A percentile compares a stretch with the other conserved stretches of the same genome.
These are phyloP conservation scores for Stephanocyclus meneghinianus DNA, from an alignment of 352 stramenopile genomes.

Conservation along the genomic window DNA sequence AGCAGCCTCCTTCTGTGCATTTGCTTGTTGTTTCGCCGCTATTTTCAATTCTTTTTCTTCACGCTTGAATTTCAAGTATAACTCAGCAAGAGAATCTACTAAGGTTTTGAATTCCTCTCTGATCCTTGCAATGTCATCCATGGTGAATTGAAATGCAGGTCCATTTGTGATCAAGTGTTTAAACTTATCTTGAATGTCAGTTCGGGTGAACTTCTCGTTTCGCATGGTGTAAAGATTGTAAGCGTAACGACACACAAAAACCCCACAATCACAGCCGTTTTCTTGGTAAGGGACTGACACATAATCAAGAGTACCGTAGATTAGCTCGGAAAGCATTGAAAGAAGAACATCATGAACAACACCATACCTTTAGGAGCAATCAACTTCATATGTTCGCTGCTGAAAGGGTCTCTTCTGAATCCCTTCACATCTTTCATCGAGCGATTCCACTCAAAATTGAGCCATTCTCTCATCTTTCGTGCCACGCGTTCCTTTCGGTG, in stretches of 20 bases:
- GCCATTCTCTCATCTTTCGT: conserved; percentile 86
- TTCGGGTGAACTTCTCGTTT: conserved; percentile 35
- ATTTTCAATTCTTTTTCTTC: conserved; percentile 41
- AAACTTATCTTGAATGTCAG: conserved; percentile 38
- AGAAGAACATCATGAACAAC: background rate
- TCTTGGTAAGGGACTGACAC: conserved; percentile 87
- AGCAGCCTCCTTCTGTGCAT: background rate
- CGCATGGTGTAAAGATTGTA: conserved; percentile 74
- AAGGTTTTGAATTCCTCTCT: conserved; percentile 70
- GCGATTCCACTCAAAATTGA: conserved; percentile 85
- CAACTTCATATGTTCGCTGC: conserved; percentile 73
- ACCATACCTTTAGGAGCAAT: conserved; percentile 85
- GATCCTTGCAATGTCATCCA: conserved; percentile 76
- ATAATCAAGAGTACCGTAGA: conserved; percentile 3
- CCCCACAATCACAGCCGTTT: conserved; percentile 91
- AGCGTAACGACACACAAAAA: conserved; percentile 84
- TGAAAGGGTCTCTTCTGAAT: conserved; percentile 63
- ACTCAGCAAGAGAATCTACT: conserved; percentile 61
- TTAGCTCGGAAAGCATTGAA: background rate
- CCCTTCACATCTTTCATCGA: conserved; percentile 43
- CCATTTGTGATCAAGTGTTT: conserved; percentile 41
- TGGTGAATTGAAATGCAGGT: conserved; percentile 53
- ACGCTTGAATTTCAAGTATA: conserved; percentile 59
- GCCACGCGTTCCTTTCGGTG: conserved; percentile 89
- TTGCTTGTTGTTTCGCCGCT: conserved; percentile 4